Base-by-base conservation (phyloP, 305 asterid species). In the Solanum chacoense region DNA sequence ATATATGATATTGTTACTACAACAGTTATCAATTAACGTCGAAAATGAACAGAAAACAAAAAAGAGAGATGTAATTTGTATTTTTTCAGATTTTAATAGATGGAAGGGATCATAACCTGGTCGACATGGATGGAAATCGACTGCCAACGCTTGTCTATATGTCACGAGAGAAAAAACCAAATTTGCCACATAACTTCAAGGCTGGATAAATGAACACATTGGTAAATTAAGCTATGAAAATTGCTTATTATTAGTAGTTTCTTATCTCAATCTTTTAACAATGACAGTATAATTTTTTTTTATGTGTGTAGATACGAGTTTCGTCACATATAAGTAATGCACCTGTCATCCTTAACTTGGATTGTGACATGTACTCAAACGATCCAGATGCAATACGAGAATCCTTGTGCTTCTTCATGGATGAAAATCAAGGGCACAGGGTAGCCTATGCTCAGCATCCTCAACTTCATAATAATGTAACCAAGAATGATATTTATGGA, bases 191-290 rank as follows among this genome's bases (percentile, higher is more conserved):
- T 88, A 90, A 96, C 91, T 95, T 95, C 94, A 96, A 96, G 91
- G 99, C 98, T 26, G 99, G 99, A 93, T 90, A 98, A 4, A 93
- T 96, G 97, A 96, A 96, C 94, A 91, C 99, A 29, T 71, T 95
- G 97, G 99, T 95, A 93, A 85, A 65, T 87, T 0, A 45, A 31
- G 55, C 50, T 22, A 4, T 36, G 76, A 29, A 20, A 13, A 14
- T 8, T 83, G 22, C 22, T 78, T 38, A 38, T 38, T 29, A 38
- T n/a, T 9, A 24, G 29, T 20, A 34, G 2, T 76, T 35, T 14
- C 29, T 40, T 40, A 0, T 26, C 26, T 2, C 5, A 4, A 75
- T 74, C 0, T 26, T 79, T 11, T 7, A n/a, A n/a, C n/a, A n/a
- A n/a, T 3, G 2, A 42, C 59, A 36, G 34, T 77, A 14, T 6